phyloP scores from a whole-genome alignment of 2,329 filamentous ascomycete species.

The Stemphylium lycopersici region DNA sequence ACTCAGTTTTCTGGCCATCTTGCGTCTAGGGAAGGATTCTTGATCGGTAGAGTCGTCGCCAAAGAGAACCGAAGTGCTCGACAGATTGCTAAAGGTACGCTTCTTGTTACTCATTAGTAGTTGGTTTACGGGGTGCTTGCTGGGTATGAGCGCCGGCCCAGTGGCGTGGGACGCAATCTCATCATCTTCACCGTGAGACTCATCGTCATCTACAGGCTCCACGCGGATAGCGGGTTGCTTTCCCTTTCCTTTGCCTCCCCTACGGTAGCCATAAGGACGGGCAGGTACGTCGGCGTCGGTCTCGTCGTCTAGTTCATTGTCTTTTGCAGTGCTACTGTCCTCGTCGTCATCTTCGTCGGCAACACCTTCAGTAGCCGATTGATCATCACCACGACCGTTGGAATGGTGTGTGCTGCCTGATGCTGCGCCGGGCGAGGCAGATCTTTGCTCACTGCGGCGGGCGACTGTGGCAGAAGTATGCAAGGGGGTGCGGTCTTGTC shows the following conservation, averaged over 20 bases:
- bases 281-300: slow-evolving; percentile 43
- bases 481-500: slow-evolving; percentile 39
- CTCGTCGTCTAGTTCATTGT: slow-evolving; percentile 44
- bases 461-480: slow-evolving; percentile 28
- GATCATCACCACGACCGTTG: slow-evolving; percentile 34
- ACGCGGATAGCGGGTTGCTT: slow-evolving; percentile 46
- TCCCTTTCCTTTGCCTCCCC: slow-evolving; percentile 44
- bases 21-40: slow-evolving; percentile 45
- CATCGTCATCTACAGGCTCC: slow-evolving; percentile 40
- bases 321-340: slow-evolving; percentile 40
- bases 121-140: slow-evolving; percentile 38
- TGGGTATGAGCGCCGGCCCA: slow-evolving; percentile 32
- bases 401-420: slow-evolving; percentile 28
- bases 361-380: slow-evolving; percentile 36
- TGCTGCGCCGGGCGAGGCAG: slow-evolving; percentile 24
- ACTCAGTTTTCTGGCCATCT: slow-evolving; percentile 46
- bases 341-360: slow-evolving; percentile 45
- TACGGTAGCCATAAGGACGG: slow-evolving; percentile 42
- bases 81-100: slow-evolving; percentile 49
- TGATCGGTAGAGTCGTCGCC: slow-evolving; percentile 43
- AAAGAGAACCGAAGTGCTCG: slow-evolving; percentile 46
- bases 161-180: slow-evolving; percentile 35
- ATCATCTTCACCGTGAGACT: slow-evolving; percentile 39
- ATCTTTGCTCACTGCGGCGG: slow-evolving; percentile 32
- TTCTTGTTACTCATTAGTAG: slow-evolving; percentile 44